phyloP scores from a whole-genome alignment of 352 stramenopile species.

The Pythium chondricola region DNA sequence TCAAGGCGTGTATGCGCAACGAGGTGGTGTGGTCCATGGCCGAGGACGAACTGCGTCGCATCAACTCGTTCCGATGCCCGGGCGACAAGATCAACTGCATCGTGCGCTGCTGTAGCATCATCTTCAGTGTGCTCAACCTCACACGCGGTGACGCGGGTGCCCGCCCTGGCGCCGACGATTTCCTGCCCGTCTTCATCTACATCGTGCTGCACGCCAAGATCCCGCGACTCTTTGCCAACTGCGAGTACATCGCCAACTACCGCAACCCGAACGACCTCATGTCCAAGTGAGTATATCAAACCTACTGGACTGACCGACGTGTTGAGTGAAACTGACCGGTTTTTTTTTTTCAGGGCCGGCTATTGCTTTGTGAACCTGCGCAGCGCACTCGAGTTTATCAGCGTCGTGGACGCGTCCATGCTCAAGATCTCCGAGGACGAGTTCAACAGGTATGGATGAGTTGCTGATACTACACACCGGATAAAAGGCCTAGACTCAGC shows the following conservation, averaged over 20 bases:
- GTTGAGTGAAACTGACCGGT: no score
- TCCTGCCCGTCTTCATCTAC: conserved; percentile 91
- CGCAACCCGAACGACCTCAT: conserved; percentile 85
- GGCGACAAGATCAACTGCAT: conserved; percentile 90
- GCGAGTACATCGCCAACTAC: conserved; percentile 89
- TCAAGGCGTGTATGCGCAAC: conserved; percentile 87
- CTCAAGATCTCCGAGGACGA: conserved; percentile 73
- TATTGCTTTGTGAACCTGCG: conserved; percentile 92
- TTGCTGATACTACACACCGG: no score
- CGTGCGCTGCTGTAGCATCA: conserved; percentile 82
- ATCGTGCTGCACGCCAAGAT: conserved; percentile 88
- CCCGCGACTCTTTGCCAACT: conserved; percentile 83
- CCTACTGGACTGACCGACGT: not conserved
- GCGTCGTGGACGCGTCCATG: conserved; percentile 78
- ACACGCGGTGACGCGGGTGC: conserved; percentile 56
- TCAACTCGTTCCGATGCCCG: conserved; percentile 79
- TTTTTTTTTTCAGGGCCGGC: conserved; percentile 41
- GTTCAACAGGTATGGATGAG: conserved; percentile 61
- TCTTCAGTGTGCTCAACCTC: conserved; percentile 87
- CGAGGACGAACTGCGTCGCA: conserved; percentile 84
- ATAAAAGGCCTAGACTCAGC: no score
- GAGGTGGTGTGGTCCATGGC: conserved; percentile 88
- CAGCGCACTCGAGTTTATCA: conserved; percentile 88
- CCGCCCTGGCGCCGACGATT: conserved; percentile 83
- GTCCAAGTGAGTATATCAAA: conserved; percentile 60